phyloP scores from a whole-genome alignment of 2,329 filamentous ascomycete species.

The Monilinia fructigena region DNA sequence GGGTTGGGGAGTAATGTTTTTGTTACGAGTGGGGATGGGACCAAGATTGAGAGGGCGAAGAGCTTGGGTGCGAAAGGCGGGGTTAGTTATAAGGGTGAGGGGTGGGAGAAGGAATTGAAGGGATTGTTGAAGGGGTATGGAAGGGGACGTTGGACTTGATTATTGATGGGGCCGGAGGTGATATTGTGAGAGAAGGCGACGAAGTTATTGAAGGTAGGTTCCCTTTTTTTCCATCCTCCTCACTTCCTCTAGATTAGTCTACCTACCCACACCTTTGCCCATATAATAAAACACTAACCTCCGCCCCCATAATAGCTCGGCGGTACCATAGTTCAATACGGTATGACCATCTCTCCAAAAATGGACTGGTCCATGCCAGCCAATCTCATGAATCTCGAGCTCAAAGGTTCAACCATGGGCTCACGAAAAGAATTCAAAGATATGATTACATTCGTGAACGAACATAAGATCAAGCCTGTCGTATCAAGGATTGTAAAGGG shows the following conservation, averaged over 20 bases:
- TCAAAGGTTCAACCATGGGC: constrained; percentile 87
- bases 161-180: constrained; percentile 86
- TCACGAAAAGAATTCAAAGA: constrained; percentile 85
- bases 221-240: background rate
- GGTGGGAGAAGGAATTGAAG: constrained; percentile 77
- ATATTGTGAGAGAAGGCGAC: constrained; percentile 70
- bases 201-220: constrained; percentile 64
- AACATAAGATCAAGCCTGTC: constrained; percentile 72
- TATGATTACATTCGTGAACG: constrained; percentile 79
- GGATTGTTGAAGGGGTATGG: constrained; percentile 58
- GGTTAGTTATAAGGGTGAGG: constrained; percentile 74
- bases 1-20: constrained; percentile 54
- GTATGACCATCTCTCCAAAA: constrained; percentile 84
- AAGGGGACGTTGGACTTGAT: constrained; percentile 75
- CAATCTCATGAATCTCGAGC: constrained; percentile 82
- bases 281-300: background rate
- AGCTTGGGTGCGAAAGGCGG: constrained; percentile 75
- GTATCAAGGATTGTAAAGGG: constrained; percentile 73
- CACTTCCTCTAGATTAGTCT: background rate
- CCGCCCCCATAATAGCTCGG: constrained; percentile 51
- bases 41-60: constrained; percentile 69
- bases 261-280: background rate
- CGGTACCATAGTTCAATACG: constrained; percentile 82
- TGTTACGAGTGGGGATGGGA: constrained; percentile 54
- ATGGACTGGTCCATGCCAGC: constrained; percentile 86